Evolutionary conservation across 306 rosid genomes (phyloP), one percentile per base, ranked within the genome.

Genomic region (Lupinus albus): DNA sequence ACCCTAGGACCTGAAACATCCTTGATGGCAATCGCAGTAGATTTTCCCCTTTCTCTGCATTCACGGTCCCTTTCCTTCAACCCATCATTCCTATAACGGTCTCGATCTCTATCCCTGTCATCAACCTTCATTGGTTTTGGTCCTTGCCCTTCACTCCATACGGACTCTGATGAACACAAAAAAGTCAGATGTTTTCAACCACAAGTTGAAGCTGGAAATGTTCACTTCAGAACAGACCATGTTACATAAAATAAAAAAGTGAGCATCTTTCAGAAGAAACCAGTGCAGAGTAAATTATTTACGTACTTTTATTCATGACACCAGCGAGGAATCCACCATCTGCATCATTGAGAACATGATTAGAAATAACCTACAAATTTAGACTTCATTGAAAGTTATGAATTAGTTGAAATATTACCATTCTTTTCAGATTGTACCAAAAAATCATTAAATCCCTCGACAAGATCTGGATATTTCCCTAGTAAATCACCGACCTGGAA

Each of bases 301-400:
- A 82, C 99, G 12, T 90, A 93, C 97, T 93, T 82, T 84, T 94
- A 82, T 86, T 90, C 95, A 88, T 88, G 83, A 94, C 97, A 58
- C 92, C 95, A 73, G 99, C 89, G 75, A 94, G 99, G 86, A 88
- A 84, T 80, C 97, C 99, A 82, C 97, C 99, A 82, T 94, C 99
- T 94, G 90, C 88, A 78, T 41, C 72, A 78, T 25, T 25, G 70
- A 80, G 74, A 45, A 63, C 52, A 71, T 76, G 55, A 75, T 90
- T 79, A 94, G 94, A 81, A 72, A 72, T 36, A 36, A 10, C 45
- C 45, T 8, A 39, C 45, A 56, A 73, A 63, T 15, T 21, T 68
- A 60, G 49, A 55, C 39, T 67, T 78, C 16, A 66, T 63, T 64
- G 38, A 69, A 73, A 38, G 76, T 36, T 57, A 76, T 30, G 74